phyloP scores from a whole-genome alignment of 352 stramenopile genomes.

The Phytophthora megakarya region DNA sequence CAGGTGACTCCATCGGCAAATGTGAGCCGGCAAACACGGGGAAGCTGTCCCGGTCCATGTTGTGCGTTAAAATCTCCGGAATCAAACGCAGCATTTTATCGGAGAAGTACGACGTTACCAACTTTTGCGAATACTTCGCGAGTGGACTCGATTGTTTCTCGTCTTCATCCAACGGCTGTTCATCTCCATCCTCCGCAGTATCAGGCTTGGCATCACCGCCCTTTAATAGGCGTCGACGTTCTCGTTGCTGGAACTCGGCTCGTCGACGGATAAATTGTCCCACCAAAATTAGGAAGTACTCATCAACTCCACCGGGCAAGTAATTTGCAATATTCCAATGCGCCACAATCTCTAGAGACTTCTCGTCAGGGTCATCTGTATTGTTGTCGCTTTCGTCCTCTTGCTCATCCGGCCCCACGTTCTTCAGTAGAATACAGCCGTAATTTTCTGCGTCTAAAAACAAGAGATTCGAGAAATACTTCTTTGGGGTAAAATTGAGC shows the following conservation, averaged over 20 bases:
- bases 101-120: constrained; percentile 76
- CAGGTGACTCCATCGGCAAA: constrained; percentile 79
- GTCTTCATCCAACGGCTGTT: constrained; percentile 52
- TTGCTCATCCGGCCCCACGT: constrained; percentile 33
- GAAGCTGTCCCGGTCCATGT: constrained; percentile 73
- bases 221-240: constrained; percentile 28
- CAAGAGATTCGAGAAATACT: constrained; percentile 92
- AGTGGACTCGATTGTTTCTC: constrained; percentile 59
- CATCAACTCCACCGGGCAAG: constrained; percentile 78
- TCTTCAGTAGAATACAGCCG: constrained; percentile 87
- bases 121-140: constrained; percentile 70
- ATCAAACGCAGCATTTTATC: constrained; percentile 82
- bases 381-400: constrained; percentile 32
- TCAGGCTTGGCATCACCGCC: constrained; percentile 24
- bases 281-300: constrained; percentile 91
- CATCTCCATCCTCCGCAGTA: constrained; percentile 23
- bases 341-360: constrained; percentile 70
- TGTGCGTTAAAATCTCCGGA: constrained; percentile 75
- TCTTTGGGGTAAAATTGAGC: constrained; percentile 70
- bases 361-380: constrained; percentile 30
- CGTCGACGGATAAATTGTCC: constrained; percentile 86
- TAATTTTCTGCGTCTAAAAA: constrained; percentile 98
- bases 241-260: constrained; percentile 58
- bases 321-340: constrained; percentile 92
- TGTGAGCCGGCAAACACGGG: constrained; percentile 87